A percentile compares a stretch with the other conserved stretches of the same genome.
Evolutionary conservation across 2,329 filamentous ascomycete genomes (phyloP).

Genomic region (Colletotrichum somersetense): DNA sequence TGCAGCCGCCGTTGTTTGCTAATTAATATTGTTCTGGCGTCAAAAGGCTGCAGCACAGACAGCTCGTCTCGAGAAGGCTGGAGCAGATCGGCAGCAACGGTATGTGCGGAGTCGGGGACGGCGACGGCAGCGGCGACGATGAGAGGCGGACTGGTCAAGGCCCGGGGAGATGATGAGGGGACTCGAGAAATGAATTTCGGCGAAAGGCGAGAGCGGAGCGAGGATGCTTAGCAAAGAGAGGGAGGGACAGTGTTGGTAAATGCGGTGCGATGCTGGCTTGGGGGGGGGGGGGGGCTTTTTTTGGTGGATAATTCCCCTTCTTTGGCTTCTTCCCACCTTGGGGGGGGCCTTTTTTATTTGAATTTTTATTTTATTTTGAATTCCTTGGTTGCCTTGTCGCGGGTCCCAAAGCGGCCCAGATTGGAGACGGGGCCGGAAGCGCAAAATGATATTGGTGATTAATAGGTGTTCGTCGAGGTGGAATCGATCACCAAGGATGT

Average conservation of each 20-base stretch:
- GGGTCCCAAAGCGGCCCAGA: slow-evolving; percentile 32
- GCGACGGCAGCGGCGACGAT: slow-evolving; percentile 12
- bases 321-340: slow-evolving; percentile 25
- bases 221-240: slow-evolving; percentile 11
- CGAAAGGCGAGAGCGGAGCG: slow-evolving; percentile 5
- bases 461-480: slow-evolving; percentile 37
- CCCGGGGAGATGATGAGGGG: neutral
- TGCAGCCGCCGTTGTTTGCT: slow-evolving; percentile 16
- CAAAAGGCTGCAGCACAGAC: neutral
- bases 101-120: neutral
- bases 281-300: slow-evolving; percentile 13
- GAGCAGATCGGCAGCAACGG: slow-evolving; percentile 2
- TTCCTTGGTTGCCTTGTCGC: slow-evolving; percentile 19
- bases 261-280: slow-evolving; percentile 11
- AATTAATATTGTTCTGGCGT: slow-evolving; percentile 4
- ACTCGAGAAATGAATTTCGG: neutral
- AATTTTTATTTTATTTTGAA: neutral
- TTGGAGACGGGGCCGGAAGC: slow-evolving; percentile 33
- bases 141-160: slow-evolving; percentile 1
- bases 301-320: slow-evolving; percentile 33
- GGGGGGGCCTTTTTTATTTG: neutral
- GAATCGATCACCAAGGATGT: slow-evolving; percentile 41
- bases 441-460: slow-evolving; percentile 36
- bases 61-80: slow-evolving; percentile 1
- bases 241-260: slow-evolving; percentile 14